Percentiles rank a stretch among this genome's conserved stretches.
phyloP scores from a whole-genome alignment of 2,329 filamentous ascomycete species.

The Emergomyces africanus region DNA sequence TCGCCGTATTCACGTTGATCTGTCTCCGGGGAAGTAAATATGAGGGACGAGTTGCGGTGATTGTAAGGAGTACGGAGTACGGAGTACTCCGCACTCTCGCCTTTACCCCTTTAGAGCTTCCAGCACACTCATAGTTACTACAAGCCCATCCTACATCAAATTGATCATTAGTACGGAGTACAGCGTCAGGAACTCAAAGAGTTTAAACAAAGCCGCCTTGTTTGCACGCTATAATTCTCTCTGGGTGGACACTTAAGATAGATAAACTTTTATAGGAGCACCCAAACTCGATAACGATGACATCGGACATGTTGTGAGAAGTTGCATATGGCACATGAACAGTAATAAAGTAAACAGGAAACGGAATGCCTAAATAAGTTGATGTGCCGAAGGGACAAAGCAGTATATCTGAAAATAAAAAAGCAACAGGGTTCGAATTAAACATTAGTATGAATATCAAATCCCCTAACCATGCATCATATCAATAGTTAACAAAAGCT shows the following conservation, averaged over 20 bases:
- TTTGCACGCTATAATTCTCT: background rate
- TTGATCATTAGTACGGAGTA: background rate
- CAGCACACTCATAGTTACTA: background rate
- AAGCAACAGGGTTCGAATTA: too few species aligned
- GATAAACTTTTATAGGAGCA: slow-evolving; percentile 7
- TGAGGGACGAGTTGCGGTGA: background rate
- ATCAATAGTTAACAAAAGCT: too few species aligned
- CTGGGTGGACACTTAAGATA: background rate
- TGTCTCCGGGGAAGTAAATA: background rate
- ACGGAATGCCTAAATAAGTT: too few species aligned
- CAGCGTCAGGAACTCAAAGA: background rate
- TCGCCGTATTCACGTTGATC: background rate
- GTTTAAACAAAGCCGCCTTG: background rate
- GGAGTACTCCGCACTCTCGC: too few species aligned
- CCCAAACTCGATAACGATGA: slow-evolving; percentile 14
- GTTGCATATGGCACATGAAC: too few species aligned
- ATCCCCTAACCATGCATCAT: too few species aligned
- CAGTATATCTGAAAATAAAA: too few species aligned
- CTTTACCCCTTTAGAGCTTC: too few species aligned
- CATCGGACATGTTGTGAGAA: slow-evolving; percentile 14
- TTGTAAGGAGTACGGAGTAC: too few species aligned
- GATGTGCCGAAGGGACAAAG: too few species aligned
- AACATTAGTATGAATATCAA: too few species aligned
- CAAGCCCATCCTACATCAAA: background rate
- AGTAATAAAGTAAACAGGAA: too few species aligned